These are phyloP conservation scores for Lactifluus subvellereus DNA, from an alignment of 768 basidiomycete genomes.

Conservation along the genomic window DNA sequence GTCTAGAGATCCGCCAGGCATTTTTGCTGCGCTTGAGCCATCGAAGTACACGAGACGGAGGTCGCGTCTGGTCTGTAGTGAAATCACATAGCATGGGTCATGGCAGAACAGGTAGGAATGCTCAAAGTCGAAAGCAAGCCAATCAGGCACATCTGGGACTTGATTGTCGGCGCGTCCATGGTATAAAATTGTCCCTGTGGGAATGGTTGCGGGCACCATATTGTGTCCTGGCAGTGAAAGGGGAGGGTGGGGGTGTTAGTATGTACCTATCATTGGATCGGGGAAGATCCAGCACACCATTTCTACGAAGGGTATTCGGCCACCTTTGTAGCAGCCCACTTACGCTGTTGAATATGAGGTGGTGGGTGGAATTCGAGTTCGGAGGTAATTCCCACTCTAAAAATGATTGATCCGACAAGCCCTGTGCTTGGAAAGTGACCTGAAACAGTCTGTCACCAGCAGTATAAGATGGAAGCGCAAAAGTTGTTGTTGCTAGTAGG, in stretches of 20 bases:
- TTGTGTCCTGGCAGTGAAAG: no score
- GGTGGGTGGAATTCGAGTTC: slow-evolving; percentile 29
- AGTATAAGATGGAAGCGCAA: slow-evolving; percentile 13
- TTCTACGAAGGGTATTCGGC: slow-evolving; percentile 32
- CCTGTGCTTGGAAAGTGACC: background rate
- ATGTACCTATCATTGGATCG: no score
- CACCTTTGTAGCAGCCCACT: slow-evolving; percentile 35
- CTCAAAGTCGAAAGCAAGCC: slow-evolving; percentile 24
- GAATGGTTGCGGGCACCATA: no score
- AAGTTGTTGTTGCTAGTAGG: no score
- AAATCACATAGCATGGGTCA: slow-evolving; percentile 6
- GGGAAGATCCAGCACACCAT: no score
- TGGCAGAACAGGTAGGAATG: no score
- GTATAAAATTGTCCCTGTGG: no score
- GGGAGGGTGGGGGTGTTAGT: no score
- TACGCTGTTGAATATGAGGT: slow-evolving; percentile 34
- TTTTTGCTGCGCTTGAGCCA: slow-evolving; percentile 19
- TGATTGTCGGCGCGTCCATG: no score
- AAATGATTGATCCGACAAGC: background rate
- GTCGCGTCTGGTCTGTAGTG: slow-evolving; percentile 9
- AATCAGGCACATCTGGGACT: no score
- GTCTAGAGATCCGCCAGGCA: slow-evolving; percentile 33
- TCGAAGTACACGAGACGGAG: slow-evolving; percentile 24
- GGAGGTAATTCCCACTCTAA: slow-evolving; percentile 23
- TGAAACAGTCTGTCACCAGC: slow-evolving; percentile 28